Base-by-base conservation (phyloP, 495 filamentous ascomycete species). In the Podospora comata region DNA sequence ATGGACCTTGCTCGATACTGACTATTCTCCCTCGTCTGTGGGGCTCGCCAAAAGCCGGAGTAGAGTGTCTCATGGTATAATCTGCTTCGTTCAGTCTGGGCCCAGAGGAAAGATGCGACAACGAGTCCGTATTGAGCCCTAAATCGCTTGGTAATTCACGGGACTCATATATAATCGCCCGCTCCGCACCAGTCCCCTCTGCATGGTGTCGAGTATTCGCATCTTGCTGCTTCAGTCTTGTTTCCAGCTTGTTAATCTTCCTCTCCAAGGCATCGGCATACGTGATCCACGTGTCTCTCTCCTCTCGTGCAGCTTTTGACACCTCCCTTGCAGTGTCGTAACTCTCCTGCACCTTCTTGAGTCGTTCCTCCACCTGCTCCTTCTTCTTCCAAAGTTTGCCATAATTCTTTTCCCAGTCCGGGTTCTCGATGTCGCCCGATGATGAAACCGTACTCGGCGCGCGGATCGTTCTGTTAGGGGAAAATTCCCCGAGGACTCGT, bases 211-310 rank as follows among this genome's bases (percentile, higher is more conserved):
- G 59, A 54, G 60, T n/a, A 23, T 57, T 26, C 13, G 5, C 48
- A 15, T 69, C 67, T 11, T 67, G 39, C 5, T 39, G 60, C 48
- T 59, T 53, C 5, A 75, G 62, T 66, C 73, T 76, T 56, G 71
- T 73, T 53, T 74, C 62, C 26, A 73, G 65, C 16, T 55, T 71
- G n/a, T 68, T 60, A 11, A 71, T 54, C 44, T 70, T 75, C n/a
- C 11, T 34, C 39, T 78, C 70, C 20, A 75, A 28, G 2, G 65
- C 66, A 13, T 77, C 72, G 9, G 74, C 73, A 62, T 77, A 78
- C 19, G 60, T 68, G 5, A 66, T 63, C 78, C 78, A 81, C n/a
- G 16, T 44, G 7, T 73, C 62, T 15, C 68, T 67, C n/a, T 71
- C 32, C 6, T 68, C 39, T 6, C 39, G 39, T 11, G 39, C 39